Evolutionary conservation across 2,329 filamentous ascomycete species (phyloP).

Genomic region (Diaporthe destruens): DNA sequence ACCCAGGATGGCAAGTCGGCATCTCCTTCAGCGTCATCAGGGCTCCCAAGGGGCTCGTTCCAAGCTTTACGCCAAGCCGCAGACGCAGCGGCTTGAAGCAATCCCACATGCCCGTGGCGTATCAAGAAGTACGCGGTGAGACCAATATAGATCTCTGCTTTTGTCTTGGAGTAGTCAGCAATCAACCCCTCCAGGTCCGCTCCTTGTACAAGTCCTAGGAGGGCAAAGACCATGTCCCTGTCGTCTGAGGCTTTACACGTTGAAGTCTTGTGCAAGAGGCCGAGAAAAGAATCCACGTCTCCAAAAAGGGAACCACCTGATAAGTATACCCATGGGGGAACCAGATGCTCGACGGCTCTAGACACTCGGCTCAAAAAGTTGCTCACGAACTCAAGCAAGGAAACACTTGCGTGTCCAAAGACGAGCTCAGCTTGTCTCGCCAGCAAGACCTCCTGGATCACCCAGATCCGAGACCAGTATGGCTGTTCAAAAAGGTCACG

Average conservation of each 20-base stretch:
- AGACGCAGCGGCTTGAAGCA: background rate
- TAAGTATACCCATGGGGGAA: too few species aligned
- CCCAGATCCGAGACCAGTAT: slow-evolving; percentile 14
- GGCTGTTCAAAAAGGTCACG: background rate
- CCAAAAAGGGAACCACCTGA: background rate
- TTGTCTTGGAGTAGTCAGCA: slow-evolving; percentile 9
- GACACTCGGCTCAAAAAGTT: background rate
- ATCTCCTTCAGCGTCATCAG: too few species aligned
- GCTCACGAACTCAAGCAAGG: background rate
- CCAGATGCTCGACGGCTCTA: too few species aligned
- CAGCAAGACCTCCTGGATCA: slow-evolving; percentile 4
- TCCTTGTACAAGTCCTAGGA: background rate
- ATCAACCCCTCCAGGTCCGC: background rate
- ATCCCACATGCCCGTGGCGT: background rate
- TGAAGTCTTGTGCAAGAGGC: background rate
- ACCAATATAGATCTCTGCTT: background rate
- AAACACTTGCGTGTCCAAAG: background rate
- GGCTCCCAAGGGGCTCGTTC: background rate
- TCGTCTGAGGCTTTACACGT: background rate
- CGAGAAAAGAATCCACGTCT: background rate
- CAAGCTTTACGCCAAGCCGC: background rate
- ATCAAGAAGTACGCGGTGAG: background rate
- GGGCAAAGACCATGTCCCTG: slow-evolving; percentile 13
- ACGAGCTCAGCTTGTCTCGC: background rate
- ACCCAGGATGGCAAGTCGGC: background rate